Evolutionary conservation across 805 yeast genomes (phyloP), one percentile per base, ranked within the genome.

Genomic region (Saturnispora hagleri): DNA sequence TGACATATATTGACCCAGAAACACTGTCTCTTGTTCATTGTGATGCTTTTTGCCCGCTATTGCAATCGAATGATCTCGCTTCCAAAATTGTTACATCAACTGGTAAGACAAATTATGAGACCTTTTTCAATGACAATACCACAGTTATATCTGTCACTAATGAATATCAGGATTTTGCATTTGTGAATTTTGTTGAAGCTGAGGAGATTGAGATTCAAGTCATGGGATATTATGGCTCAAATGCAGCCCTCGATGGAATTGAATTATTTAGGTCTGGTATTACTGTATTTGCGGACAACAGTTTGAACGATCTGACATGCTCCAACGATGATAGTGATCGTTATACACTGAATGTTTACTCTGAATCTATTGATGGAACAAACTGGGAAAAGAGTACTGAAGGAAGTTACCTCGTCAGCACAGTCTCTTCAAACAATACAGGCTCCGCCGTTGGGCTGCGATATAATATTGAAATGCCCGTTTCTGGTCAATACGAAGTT

Each of bases 1-100:
- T 93, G 57, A 81, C 95, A 0, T 93, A 89, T 61, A 70, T 86
- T 22, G 91, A 91, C 62, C 95, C 96, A 3, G 54, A 62, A 0
- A 75, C 88, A 2, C 80, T 84, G 47, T 68, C 72, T n/a, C 48
- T 75, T 3, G 63, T 69, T 15, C 69, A 70, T 62, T 93, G 99
- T 72, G 96, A 89, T 65, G 95, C 96, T 0, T 84, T 79, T 76
- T 93, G 99, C 67, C 95, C 97, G 0, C 70, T 91, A 26, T 68
- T 75, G 1, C 72, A 73, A 28, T 63, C 65, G 12, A 52, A 72
- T 0, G 61, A 64, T 2, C 63, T 84, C 9, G 18, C 51, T 2
- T 24, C 50, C 3, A 31, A 48, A 9, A 8, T 43, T 18, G 20
- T 27, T 3, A 7, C 35, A 5, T 24, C 46, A 6, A 26, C 43